Conservation (phyloP, 148 eudicot genomes). For the Cornus florida region DNA sequence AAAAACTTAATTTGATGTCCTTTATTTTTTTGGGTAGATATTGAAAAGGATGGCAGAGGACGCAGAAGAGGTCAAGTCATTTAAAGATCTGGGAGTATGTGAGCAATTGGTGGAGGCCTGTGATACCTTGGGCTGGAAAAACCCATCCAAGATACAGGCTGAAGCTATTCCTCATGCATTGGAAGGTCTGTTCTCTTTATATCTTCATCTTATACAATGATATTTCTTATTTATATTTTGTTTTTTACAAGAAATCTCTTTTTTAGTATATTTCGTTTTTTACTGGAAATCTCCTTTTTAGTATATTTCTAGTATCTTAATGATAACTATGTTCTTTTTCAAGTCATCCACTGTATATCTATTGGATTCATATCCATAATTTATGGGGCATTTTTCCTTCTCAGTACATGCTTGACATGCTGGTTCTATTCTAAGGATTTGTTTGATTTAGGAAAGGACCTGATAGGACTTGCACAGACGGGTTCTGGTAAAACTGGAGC, state of each 20-base stretch:
- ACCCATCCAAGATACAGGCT: constrained; percentile 71
- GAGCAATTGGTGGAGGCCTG: constrained; percentile 76
- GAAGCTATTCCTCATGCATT: constrained; percentile 83
- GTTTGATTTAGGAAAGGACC: constrained; percentile 59
- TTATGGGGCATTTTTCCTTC: background rate
- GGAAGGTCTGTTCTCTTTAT: constrained; percentile 36
- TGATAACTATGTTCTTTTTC: background rate
- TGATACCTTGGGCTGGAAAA: constrained; percentile 56
- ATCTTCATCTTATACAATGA: background rate
- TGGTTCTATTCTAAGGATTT: constrained; percentile 4
- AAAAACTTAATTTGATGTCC: background rate
- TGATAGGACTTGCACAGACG: constrained; percentile 93
- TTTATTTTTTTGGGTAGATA: background rate
- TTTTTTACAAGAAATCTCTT: background rate
- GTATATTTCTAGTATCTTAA: background rate
- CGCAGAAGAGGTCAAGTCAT: constrained; percentile 43
- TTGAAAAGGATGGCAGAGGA: constrained; percentile 37
- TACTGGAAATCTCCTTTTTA: background rate
- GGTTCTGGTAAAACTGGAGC: constrained; percentile 99
- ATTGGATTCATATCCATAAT: background rate
- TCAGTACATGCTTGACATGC: background rate
- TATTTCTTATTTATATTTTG: background rate
- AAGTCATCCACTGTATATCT: background rate
- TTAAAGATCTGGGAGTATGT: constrained; percentile 66
- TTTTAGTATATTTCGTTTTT: background rate